A percentile compares a stretch with the other conserved stretches of the same genome.
phyloP scores from a whole-genome alignment of 257 asterid genomes.

The Knoxia roxburghii region DNA sequence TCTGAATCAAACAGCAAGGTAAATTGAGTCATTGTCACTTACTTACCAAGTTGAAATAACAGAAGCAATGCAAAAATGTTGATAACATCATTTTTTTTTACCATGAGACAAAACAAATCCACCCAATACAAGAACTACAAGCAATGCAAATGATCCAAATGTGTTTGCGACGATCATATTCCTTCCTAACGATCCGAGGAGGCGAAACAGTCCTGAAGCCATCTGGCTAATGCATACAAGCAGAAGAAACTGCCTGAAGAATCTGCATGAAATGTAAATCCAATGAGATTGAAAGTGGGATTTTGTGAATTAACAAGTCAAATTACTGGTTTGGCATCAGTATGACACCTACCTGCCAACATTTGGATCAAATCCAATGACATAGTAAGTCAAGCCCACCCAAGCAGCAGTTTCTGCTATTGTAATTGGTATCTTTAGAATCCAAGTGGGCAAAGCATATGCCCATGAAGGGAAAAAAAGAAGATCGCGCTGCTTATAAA shows the following conservation, averaged over 20 bases:
- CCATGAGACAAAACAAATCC: slow-evolving; percentile 90
- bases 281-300: neutral
- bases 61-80: neutral
- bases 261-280: slow-evolving; percentile 36
- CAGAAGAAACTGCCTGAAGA: slow-evolving; percentile 53
- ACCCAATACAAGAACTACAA: slow-evolving; percentile 80
- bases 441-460: slow-evolving; percentile 80
- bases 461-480: slow-evolving; percentile 86
- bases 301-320: neutral
- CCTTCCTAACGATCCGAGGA: slow-evolving; percentile 80
- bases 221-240: slow-evolving; percentile 78
- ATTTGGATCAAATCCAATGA: slow-evolving; percentile 84
- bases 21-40: neutral
- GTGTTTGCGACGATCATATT: slow-evolving; percentile 87
- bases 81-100: slow-evolving; percentile 17
- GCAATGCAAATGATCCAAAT: slow-evolving; percentile 77
- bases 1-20: neutral
- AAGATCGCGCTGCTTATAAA: slow-evolving; percentile 86
- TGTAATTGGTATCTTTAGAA: slow-evolving; percentile 67
- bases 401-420: slow-evolving; percentile 64
- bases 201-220: slow-evolving; percentile 83
- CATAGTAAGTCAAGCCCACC: slow-evolving; percentile 77
- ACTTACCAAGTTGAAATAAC: neutral
- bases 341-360: slow-evolving; percentile 44
- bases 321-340: neutral